Percentiles rank a stretch among this genome's conserved stretches.
Conservation (phyloP, 148 eudicot genomes). For the Camellia japonica region DNA sequence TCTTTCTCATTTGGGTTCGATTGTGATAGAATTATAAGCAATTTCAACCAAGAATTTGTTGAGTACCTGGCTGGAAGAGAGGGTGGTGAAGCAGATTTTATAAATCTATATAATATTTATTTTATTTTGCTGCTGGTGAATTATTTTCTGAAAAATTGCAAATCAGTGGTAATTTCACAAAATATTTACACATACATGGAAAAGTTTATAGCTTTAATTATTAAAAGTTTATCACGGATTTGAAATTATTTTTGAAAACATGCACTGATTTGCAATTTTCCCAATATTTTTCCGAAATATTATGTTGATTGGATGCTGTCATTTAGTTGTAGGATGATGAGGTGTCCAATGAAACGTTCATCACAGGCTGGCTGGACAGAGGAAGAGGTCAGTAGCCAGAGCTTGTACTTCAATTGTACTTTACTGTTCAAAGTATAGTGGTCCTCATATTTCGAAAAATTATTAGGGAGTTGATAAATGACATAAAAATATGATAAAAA, state of each 20-base stretch:
- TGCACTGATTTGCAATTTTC: too few relatives aligned
- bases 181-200: too few relatives aligned
- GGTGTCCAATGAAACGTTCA: conserved; percentile 52
- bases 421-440: not conserved
- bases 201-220: too few relatives aligned
- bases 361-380: conserved; percentile 89
- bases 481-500: too few relatives aligned
- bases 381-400: conserved; percentile 58
- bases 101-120: not conserved
- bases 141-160: too few relatives aligned
- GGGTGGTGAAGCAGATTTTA: not conserved
- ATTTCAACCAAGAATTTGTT: not conserved
- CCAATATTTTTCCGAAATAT: not conserved
- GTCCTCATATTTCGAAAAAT: not conserved
- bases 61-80: not conserved
- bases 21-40: too few relatives aligned
- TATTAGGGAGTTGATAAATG: too few relatives aligned
- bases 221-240: too few relatives aligned
- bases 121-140: not conserved
- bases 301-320: conserved; percentile 8
- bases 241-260: too few relatives aligned
- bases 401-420: not conserved
- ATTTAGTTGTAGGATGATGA: conserved; percentile 35
- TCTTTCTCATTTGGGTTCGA: too few relatives aligned
- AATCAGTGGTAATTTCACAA: too few relatives aligned